phyloP scores from a whole-genome alignment of 805 yeast genomes.

The Sugiyamaella americana region DNA sequence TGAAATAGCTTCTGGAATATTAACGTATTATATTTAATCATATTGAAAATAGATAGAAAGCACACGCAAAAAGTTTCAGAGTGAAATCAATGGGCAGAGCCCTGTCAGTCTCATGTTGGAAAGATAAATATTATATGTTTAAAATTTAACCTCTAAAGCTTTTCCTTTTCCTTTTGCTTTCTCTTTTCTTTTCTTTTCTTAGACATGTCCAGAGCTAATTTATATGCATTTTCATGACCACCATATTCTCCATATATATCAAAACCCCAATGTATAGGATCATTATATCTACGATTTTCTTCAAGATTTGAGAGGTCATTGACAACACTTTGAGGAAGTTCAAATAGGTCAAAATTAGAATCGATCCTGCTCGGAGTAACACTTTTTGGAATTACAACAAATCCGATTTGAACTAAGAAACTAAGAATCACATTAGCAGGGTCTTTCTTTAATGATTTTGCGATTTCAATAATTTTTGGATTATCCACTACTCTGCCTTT shows the following conservation, averaged over 20 bases:
- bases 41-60: too few species aligned
- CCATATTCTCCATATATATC: slow-evolving; percentile 28
- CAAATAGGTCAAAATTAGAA: slow-evolving; percentile 51
- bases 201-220: too few species aligned
- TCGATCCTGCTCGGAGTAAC: slow-evolving; percentile 56
- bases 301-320: slow-evolving; percentile 23
- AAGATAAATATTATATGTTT: too few species aligned
- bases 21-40: too few species aligned
- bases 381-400: slow-evolving; percentile 74
- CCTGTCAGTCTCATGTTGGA: too few species aligned
- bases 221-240: slow-evolving; percentile 21
- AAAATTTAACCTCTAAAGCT: too few species aligned
- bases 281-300: slow-evolving; percentile 25
- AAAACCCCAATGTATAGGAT: slow-evolving; percentile 28
- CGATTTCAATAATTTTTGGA: slow-evolving; percentile 46
- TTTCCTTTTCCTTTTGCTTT: too few species aligned
- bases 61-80: too few species aligned
- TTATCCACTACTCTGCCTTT: slow-evolving; percentile 41
- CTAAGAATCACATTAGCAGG: slow-evolving; percentile 64
- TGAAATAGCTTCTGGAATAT: too few species aligned
- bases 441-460: slow-evolving; percentile 45
- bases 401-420: slow-evolving; percentile 73
- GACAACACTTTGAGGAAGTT: slow-evolving; percentile 41
- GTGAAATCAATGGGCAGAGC: too few species aligned
- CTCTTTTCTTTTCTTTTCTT: slow-evolving; percentile 15